phyloP scores from a whole-genome alignment of 768 basidiomycete genomes.

The Imleria badia region DNA sequence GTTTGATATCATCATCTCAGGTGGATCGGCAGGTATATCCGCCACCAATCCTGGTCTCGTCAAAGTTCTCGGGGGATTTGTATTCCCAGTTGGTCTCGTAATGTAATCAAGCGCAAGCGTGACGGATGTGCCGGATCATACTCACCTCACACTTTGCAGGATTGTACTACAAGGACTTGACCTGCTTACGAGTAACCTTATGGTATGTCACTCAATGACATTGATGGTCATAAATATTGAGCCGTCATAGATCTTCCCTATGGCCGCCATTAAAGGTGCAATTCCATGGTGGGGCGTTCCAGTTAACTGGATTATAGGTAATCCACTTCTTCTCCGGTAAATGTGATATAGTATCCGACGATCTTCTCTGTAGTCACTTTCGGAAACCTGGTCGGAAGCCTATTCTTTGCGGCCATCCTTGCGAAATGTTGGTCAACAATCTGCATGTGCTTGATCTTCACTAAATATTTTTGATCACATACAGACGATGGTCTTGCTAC shows the following conservation, averaged over 20 bases:
- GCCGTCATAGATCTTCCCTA: slow-evolving; percentile 57
- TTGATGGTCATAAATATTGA: not conserved
- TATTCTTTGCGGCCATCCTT: slow-evolving; percentile 68
- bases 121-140: not conserved
- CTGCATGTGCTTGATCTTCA: not conserved
- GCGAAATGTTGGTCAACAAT: slow-evolving; percentile 51
- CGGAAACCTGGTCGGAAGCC: slow-evolving; percentile 66
- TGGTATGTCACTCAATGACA: slow-evolving; percentile 42
- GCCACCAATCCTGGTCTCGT: slow-evolving; percentile 63
- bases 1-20: slow-evolving; percentile 57
- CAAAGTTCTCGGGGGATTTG: slow-evolving; percentile 62
- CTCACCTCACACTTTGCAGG: slow-evolving; percentile 38
- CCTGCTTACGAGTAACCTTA: slow-evolving; percentile 73
- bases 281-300: slow-evolving; percentile 72
- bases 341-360: not conserved
- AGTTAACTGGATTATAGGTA: slow-evolving; percentile 69
- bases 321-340: slow-evolving; percentile 6
- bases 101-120: slow-evolving; percentile 47
- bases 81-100: slow-evolving; percentile 76
- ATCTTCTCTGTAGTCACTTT: slow-evolving; percentile 52
- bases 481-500: slow-evolving; percentile 62
- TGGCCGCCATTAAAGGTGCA: slow-evolving; percentile 59
- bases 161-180: slow-evolving; percentile 71
- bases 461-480: not conserved
- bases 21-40: slow-evolving; percentile 53